Evolutionary conservation across 2,329 filamentous ascomycete genomes (phyloP).

Genomic region (Verruconis gallopava): DNA sequence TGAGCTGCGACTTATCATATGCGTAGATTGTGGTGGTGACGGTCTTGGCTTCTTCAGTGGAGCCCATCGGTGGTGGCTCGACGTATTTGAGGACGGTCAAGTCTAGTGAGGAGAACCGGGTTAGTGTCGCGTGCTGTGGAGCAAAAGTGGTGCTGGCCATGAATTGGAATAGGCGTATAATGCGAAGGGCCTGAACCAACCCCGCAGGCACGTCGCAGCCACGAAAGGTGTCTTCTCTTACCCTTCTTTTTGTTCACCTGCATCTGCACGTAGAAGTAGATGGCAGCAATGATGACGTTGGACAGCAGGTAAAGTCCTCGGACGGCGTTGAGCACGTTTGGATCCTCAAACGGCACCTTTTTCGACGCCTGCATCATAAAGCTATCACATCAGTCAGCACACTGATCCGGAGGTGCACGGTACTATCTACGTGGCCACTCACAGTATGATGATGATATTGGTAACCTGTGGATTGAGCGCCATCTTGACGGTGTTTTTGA

Average conservation of each 20-base stretch:
- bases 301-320: conserved; percentile 53
- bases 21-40: conserved; percentile 93
- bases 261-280: conserved; percentile 76
- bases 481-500: too few relatives aligned
- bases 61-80: conserved; percentile 87
- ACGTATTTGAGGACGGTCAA: conserved; percentile 98
- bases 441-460: conserved; percentile 84
- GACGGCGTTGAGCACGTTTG: conserved; percentile 51
- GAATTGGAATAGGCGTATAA: conserved; percentile 1
- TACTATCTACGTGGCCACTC: conserved; percentile 8
- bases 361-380: conserved; percentile 98
- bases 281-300: conserved; percentile 68
- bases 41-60: conserved; percentile 85
- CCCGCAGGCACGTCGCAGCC: neutral
- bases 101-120: conserved; percentile 47
- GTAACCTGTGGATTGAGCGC: conserved; percentile 28
- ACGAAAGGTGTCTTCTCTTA: conserved; percentile 42
- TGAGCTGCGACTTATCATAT: conserved; percentile 82
- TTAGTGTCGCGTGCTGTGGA: conserved; percentile 13
- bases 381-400: conserved; percentile 11
- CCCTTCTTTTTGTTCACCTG: conserved; percentile 96
- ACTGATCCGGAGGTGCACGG: neutral
- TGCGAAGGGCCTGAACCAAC: conserved; percentile 12
- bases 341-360: conserved; percentile 87
- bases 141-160: neutral